phyloP scores from a whole-genome alignment of 2,329 filamentous ascomycete genomes.

The Bretziella fagacearum region DNA sequence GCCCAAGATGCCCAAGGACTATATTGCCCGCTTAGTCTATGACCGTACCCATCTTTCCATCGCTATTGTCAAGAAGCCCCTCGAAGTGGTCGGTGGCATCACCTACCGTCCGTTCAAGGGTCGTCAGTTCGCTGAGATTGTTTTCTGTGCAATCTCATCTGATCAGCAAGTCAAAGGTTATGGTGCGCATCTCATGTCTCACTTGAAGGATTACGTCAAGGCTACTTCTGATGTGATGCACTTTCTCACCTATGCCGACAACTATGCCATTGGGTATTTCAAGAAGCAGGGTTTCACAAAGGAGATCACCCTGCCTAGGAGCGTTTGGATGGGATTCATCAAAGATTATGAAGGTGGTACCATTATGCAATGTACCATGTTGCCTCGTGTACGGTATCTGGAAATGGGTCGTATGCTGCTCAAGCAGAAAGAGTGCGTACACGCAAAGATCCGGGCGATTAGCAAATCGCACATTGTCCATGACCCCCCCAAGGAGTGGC shows the following conservation, averaged over 20 bases:
- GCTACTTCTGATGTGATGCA: constrained; percentile 95
- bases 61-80: constrained; percentile 89
- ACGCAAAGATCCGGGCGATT: constrained; percentile 85
- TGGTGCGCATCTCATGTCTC: constrained; percentile 92
- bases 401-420: constrained; percentile 85
- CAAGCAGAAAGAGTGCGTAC: constrained; percentile 91
- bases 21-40: constrained; percentile 93
- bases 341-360: constrained; percentile 98
- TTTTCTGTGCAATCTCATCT: constrained; percentile 93
- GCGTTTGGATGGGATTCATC: constrained; percentile 98
- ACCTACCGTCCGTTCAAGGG: constrained; percentile 90
- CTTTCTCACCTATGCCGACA: constrained; percentile 95
- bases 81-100: constrained; percentile 92
- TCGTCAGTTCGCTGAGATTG: constrained; percentile 89
- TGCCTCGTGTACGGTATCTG: constrained; percentile 84
- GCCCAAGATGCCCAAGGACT: constrained; percentile 98
- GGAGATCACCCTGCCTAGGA: constrained; percentile 80
- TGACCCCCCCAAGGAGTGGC: constrained; percentile 71
- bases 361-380: constrained; percentile 98
- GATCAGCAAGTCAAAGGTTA: constrained; percentile 99
- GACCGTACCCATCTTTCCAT: constrained; percentile 92
- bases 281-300: constrained; percentile 99
- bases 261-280: constrained; percentile 97
- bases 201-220: constrained; percentile 96
- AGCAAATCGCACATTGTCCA: constrained; percentile 81